These are phyloP conservation scores for Hansfordia pulvinata DNA, from an alignment of 2,329 filamentous ascomycete species.

Conservation along the genomic window DNA sequence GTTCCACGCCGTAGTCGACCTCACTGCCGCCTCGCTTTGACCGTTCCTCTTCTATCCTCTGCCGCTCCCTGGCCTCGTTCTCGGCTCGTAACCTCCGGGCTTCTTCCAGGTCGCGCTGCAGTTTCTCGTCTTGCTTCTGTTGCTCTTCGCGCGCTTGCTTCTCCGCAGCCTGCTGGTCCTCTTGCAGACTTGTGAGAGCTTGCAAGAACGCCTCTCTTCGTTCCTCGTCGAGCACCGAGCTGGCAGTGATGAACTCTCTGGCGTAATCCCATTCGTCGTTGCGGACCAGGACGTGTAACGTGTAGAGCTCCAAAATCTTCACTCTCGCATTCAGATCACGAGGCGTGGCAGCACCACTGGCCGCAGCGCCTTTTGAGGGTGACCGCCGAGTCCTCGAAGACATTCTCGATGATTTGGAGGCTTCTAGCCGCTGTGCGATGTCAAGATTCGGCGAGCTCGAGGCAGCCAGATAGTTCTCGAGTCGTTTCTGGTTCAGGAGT, in stretches of 20 bases:
- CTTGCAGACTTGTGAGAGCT: constrained; percentile 69
- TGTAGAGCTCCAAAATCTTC: constrained; percentile 91
- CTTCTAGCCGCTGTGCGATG: constrained; percentile 48
- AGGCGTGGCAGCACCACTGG: constrained; percentile 64
- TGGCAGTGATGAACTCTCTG: constrained; percentile 76
- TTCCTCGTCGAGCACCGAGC: constrained; percentile 82
- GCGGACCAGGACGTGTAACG: constrained; percentile 81
- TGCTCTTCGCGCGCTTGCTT: constrained; percentile 47
- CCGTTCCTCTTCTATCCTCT: constrained; percentile 39
- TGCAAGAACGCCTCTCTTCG: constrained; percentile 78
- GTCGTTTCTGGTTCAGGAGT: constrained; percentile 66
- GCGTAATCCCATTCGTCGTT: constrained; percentile 97
- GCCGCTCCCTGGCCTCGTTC: constrained; percentile 41
- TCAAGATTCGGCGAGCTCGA: constrained; percentile 62
- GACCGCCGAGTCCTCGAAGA: constrained; percentile 21
- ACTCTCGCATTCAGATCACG: constrained; percentile 73
- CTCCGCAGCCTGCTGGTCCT: constrained; percentile 68
- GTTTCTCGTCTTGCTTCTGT: constrained; percentile 39
- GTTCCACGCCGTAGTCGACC: constrained; percentile 56
- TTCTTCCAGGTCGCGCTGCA: constrained; percentile 43
- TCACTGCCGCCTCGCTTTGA: constrained; percentile 38
- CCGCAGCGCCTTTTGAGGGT: constrained; percentile 15
- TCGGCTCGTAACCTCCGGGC: constrained; percentile 39
- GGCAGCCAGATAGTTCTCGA: constrained; percentile 80
- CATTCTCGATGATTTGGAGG: constrained; percentile 21